Evolutionary conservation across 495 filamentous ascomycete species (phyloP).

Genomic region (Xylaria castorea): DNA sequence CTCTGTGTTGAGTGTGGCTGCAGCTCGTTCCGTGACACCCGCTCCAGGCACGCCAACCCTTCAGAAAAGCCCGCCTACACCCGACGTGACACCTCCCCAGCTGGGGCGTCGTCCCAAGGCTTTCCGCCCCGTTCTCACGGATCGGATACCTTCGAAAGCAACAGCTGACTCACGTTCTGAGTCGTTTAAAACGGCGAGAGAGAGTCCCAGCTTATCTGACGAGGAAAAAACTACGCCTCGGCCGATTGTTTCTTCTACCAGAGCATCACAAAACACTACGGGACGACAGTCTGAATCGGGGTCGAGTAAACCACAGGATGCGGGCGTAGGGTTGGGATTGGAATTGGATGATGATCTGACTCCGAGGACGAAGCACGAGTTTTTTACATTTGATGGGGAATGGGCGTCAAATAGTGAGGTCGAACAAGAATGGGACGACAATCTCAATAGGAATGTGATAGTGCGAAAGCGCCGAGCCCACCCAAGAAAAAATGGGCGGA

Average conservation of each 20-base stretch:
- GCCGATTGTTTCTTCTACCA: conserved; percentile 51
- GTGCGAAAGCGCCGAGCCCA: conserved; percentile 57
- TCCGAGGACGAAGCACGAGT: conserved; percentile 47
- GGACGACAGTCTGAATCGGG: conserved; percentile 37
- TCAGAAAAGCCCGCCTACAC: conserved; percentile 71
- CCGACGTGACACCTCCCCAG: conserved; percentile 72
- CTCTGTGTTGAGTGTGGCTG: conserved; percentile 39
- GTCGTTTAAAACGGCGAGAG: conserved; percentile 76
- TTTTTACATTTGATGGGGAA: conserved; percentile 57
- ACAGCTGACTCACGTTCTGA: conserved; percentile 66
- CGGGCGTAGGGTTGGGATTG: conserved; percentile 60
- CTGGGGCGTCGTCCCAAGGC: conserved; percentile 44
- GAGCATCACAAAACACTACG: conserved; percentile 50
- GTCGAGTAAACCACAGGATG: conserved; percentile 43
- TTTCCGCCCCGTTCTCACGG: conserved; percentile 46
- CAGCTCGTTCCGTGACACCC: conserved; percentile 21
- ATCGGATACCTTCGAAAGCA: conserved; percentile 54
- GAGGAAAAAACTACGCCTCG: conserved; percentile 61
- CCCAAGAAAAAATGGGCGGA: conserved; percentile 36
- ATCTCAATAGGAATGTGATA: conserved; percentile 63
- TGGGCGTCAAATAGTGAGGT: conserved; percentile 52
- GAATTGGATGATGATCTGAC: conserved; percentile 50
- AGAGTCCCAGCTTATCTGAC: conserved; percentile 66
- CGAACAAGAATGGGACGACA: conserved; percentile 62
- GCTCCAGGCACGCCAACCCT: conserved; percentile 33